phyloP scores from a whole-genome alignment of 805 yeast species.

The Candida ovalis region DNA sequence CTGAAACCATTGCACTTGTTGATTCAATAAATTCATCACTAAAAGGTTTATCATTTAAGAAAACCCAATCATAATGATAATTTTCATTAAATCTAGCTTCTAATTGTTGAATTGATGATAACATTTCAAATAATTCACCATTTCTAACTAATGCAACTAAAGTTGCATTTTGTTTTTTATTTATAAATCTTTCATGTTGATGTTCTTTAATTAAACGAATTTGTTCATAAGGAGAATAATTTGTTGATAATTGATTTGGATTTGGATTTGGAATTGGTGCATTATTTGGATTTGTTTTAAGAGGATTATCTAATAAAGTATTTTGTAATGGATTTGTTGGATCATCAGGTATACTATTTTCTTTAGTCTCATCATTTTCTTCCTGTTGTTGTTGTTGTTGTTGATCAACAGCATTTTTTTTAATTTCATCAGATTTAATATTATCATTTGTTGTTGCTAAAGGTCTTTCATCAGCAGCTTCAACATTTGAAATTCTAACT shows the following conservation, averaged over 20 bases:
- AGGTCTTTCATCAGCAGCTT: neutral
- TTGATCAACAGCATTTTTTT: neutral
- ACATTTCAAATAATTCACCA: constrained; percentile 36
- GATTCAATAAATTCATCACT: constrained; percentile 36
- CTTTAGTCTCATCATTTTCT: neutral
- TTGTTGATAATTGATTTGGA: constrained; percentile 18
- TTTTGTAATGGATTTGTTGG: constrained; percentile 5
- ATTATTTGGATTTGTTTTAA: constrained; percentile 14
- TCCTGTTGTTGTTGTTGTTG: neutral
- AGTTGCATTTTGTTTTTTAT: constrained; percentile 51
- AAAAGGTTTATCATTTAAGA: constrained; percentile 48
- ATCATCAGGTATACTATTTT: neutral
- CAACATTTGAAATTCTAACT: neutral
- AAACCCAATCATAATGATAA: constrained; percentile 42
- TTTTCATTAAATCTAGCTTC: constrained; percentile 38
- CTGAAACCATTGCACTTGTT: constrained; percentile 39
- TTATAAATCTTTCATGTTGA: constrained; percentile 12
- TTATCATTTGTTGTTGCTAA: neutral
- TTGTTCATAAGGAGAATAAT: constrained; percentile 25
- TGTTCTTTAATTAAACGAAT: constrained; percentile 14
- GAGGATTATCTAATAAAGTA: constrained; percentile 18
- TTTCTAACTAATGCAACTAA: constrained; percentile 47
- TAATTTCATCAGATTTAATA: neutral
- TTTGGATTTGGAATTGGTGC: constrained; percentile 25
- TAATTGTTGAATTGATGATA: constrained; percentile 37